A percentile compares a stretch with the other conserved stretches of the same genome.
Evolutionary conservation across 2,329 filamentous ascomycete genomes (phyloP).

Genomic region (Orbilia blumenaviensis): DNA sequence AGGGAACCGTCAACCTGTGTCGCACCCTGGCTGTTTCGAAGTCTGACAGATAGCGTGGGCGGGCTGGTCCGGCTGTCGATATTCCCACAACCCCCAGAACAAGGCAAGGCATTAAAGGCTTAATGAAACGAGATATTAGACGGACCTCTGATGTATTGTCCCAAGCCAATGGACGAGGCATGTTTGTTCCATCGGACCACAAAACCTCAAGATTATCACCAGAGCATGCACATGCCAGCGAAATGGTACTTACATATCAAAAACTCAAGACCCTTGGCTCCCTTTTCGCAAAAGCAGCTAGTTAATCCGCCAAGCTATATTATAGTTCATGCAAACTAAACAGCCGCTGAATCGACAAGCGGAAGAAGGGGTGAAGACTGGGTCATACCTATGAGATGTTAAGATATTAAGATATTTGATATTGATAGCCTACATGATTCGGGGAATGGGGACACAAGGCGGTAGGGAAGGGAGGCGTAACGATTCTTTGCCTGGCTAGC

Average conservation of each 20-base stretch:
- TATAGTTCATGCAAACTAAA: conserved; percentile 40
- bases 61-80: conserved; percentile 9
- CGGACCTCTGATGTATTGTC: conserved; percentile 18
- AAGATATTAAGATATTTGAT: conserved; percentile 42
- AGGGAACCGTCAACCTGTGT: conserved; percentile 8
- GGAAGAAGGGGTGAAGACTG: neutral
- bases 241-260: neutral
- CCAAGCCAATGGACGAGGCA: conserved; percentile 39
- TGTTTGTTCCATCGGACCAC: neutral
- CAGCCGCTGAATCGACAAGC: conserved; percentile 37
- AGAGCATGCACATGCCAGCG: neutral
- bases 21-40: conserved; percentile 45
- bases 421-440: conserved; percentile 49
- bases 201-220: conserved; percentile 12
- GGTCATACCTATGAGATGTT: conserved; percentile 22
- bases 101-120: conserved; percentile 17
- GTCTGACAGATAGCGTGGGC: conserved; percentile 45
- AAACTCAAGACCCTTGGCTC: neutral
- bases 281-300: neutral
- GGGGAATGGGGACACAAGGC: conserved; percentile 50
- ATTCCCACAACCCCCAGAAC: conserved; percentile 1
- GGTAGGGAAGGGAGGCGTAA: conserved; percentile 40
- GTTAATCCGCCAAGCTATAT: conserved; percentile 3
- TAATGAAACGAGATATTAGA: conserved; percentile 46
- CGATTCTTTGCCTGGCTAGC: neutral